Base-by-base conservation (phyloP, 768 basidiomycete species). In the Phaeotremella fagi region DNA sequence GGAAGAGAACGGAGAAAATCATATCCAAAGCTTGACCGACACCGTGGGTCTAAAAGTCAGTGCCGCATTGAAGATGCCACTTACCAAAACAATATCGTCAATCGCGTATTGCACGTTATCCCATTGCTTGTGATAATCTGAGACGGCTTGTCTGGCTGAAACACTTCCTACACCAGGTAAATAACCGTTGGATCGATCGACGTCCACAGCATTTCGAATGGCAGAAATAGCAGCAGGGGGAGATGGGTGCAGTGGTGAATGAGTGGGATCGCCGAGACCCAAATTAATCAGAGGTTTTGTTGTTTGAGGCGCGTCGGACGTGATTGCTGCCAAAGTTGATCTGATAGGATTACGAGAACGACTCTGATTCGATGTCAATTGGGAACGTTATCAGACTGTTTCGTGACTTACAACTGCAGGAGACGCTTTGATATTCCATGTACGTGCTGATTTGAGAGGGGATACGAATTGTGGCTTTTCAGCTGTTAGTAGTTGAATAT, bases 261-360 rank as follows among this genome's bases (percentile, higher is more conserved):
- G 66, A 5, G 67, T 68, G 0, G 75, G 75, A 45, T 76, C 75
- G 25, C 75, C 75, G 1, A 74, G 50, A 3, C 73, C 75, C 33
- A 76, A 65, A 58, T 76, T 75, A 63, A 76, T 74, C n/a, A 73
- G 44, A 12, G 70, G 49, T 48, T 74, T 71, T 22, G 59, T 48
- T 2, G 62, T 62, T 12, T 56, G 42, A 1, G 70, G 68, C 2
- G 57, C 51, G 15, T 46, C 53, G 9, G 60, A 49, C 27, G 66
- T 70, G 45, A 71, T 61, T 1, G 58, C 51, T 4, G 69, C 67
- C 4, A 73, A 52, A 4, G 68, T 66, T 5, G 62, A 51, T 1
- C 72, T 56, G 48, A 73, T 73, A 12, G 68, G 68, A 63, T 73
- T 73, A n/a, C 56, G 55, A 0, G 68, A 68, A 29, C 61, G 53